Base-by-base conservation (phyloP, 495 filamentous ascomycete genomes). In the Jackrogersella multiformis region DNA sequence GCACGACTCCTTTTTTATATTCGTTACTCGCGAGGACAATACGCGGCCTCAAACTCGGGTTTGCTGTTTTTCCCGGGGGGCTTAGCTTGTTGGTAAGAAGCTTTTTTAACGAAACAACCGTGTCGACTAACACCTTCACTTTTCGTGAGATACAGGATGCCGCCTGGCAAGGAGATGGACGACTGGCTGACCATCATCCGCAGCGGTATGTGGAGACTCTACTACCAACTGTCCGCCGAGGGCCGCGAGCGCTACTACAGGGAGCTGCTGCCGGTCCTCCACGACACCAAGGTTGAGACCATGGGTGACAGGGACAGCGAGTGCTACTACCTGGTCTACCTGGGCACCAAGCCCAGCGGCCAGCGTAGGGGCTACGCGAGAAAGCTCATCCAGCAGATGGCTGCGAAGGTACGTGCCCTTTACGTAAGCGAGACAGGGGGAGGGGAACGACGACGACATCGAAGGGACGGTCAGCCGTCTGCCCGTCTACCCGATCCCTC, bases 261-360 rank as follows among this genome's bases (percentile, higher is more conserved):
- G 52, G 91, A 94, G 76, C 90, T 94, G 75, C 71, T 92, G 30
- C 90, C 91, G 48, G 79, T 92, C 21, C 83, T 94, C 56, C 89
- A 92, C 78, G 78, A 89, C 61, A 88, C 89, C 70, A 93, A 92
- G 78, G 78, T 79, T 45, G 80, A 83, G 53, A 78, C 87, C 41
- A 82, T 94, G 67, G 89, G 87, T 34, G 82, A 84, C 30, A 79
- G 84, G 32, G 87, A 92, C 70, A 74, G 86, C 58, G 82, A 85
- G 66, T 89, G 85, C 70, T 88, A 85, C 75, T 94, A 94, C 73
- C 84, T 94, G 21, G 90, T 93, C 13, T 93, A 92, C 76, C 77
- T 94, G 64, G 91, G 91, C 61, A 91, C 89, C 62, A 88, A 85
- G 72, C 86, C 88, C 13, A 79, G 75, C 51, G 83, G 85, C 12